Conservation (phyloP, 164 flowering plant genomes). For the Annona squamosa region DNA sequence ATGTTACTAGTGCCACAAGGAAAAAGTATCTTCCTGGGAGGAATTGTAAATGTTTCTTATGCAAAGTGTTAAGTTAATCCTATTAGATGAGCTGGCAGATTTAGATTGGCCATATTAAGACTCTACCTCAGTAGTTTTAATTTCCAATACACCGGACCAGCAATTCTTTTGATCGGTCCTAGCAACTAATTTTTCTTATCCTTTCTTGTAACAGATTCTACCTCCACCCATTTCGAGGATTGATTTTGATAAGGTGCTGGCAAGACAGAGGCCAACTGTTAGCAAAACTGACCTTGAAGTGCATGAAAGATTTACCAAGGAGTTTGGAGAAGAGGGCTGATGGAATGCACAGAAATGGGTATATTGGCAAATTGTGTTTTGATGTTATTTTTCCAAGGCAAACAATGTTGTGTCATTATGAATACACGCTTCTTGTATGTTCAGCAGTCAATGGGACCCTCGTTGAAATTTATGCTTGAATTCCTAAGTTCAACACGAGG, state of each 20-base stretch:
- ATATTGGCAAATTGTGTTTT: not conserved
- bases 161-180: not conserved
- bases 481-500: slow-evolving; percentile 2
- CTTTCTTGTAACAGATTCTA: slow-evolving; percentile 43
- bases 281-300: slow-evolving; percentile 92
- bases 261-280: slow-evolving; percentile 94
- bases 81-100: too few species aligned
- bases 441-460: not conserved
- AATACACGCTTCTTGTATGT: not conserved
- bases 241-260: slow-evolving; percentile 93
- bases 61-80: too few species aligned
- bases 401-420: slow-evolving; percentile 2
- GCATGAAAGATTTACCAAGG: slow-evolving; percentile 91
- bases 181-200: not conserved
- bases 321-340: slow-evolving; percentile 99
- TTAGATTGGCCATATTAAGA: too few species aligned
- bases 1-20: too few species aligned
- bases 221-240: slow-evolving; percentile 81
- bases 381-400: not conserved
- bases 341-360: not conserved
- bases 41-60: too few species aligned
- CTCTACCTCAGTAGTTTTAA: too few species aligned
- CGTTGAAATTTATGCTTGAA: slow-evolving; percentile 3
- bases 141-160: not conserved
- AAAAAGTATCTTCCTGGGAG: too few species aligned